Evolutionary conservation across 371 early-diverging fungal genomes (phyloP), one percentile per base, ranked within the genome.

Genomic region (Mortierella sp.): DNA sequence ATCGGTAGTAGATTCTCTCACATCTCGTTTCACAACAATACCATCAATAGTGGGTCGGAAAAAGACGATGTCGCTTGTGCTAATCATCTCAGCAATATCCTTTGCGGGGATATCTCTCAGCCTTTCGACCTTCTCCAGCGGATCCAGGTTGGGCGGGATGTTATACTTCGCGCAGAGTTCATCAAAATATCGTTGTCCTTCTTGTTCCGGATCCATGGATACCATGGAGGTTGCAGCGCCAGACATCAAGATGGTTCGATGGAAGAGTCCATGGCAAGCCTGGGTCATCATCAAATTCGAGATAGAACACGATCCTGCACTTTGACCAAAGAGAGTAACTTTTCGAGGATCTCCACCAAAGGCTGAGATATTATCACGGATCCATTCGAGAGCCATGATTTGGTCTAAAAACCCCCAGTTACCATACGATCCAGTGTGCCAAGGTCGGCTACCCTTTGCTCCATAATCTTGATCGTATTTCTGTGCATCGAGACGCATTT

Each of bases 321-420:
- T 72, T 53, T 87, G 66, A 1, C 87, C 87, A 45, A 65, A 74
- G 28, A 75, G 52, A 0, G 87, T 87, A 11, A 86, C 75, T 21
- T 55, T 29, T 12, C 21, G 58, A 0, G 82, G 62, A 45, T 86
- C 81, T 1, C 87, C 87, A 2, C 82, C 81, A 57, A 88, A 87
- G 9, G 72, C 65, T 18, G 15, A 19, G 30, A 88, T 86, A 62
- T 87, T 70, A 29, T 81, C 58, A 19, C 60, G 64, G 23, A 86
- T 66, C 86, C 87, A 88, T 50, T 71, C 30, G 21, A 86, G 57
- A 1, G 84, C 86, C 21, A 70, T 19, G 28, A 55, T 59, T 68
- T 84, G 82, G 62, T 88, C 87, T 12, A 68, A 57, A 0, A 86
- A 53, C 1, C 84, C 87, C 57, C 64, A 67, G 62, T 86, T 86